Conservation (phyloP, 2,329 filamentous ascomycete genomes). For the Albophoma yamanashiensis region DNA sequence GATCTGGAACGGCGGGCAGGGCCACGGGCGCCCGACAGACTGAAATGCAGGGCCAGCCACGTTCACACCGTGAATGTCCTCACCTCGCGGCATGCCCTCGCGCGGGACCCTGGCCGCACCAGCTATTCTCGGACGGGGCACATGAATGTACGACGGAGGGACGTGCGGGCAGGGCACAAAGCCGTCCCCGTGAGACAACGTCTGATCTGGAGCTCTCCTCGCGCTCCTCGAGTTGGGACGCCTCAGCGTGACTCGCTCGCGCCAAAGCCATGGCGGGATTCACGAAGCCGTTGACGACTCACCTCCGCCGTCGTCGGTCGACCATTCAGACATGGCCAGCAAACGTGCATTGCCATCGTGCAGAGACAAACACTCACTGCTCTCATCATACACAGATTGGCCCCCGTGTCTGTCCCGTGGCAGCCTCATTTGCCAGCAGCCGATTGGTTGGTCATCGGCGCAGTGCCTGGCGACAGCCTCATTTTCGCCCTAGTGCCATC, state of each 20-base stretch:
- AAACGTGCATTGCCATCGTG: not conserved
- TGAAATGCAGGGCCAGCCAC: not conserved
- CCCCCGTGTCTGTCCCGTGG: not conserved
- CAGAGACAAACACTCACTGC: not conserved
- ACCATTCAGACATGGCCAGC: not conserved
- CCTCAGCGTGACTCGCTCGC: not conserved
- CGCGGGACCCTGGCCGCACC: not conserved
- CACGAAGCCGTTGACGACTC: not conserved
- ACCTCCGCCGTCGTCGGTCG: not conserved
- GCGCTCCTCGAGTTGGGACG: not conserved
- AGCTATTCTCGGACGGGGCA: not conserved
- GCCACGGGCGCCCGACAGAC: not conserved
- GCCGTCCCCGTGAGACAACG: not conserved
- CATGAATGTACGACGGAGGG: not conserved
- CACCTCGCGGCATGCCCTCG: not conserved
- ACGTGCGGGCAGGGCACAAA: not conserved
- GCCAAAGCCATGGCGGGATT: not conserved
- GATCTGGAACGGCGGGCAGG: not conserved
- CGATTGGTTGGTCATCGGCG: not conserved
- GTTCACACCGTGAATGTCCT: not conserved
- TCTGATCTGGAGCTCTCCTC: not conserved
- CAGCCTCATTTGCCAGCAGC: not conserved
- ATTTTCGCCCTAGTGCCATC: not conserved
- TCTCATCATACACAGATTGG: not conserved
- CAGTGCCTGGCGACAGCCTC: not conserved